phyloP scores from a whole-genome alignment of 805 yeast genomes.

The Ogataea neopini region DNA sequence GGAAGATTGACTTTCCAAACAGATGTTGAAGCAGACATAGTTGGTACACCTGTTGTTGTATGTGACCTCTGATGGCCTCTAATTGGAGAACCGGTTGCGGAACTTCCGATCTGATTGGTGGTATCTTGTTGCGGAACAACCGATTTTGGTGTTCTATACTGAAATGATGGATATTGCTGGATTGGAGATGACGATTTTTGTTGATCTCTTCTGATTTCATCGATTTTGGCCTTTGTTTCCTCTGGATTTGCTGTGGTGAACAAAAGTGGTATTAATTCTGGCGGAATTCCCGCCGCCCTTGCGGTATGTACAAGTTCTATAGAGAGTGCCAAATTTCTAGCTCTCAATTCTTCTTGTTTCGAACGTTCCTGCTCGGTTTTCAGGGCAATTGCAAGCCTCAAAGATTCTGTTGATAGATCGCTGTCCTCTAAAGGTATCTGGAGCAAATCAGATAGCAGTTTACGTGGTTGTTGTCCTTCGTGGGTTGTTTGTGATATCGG shows the following conservation, averaged over 20 bases:
- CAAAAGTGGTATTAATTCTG: conserved; percentile 29
- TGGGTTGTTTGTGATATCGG: neutral
- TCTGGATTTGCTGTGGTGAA: conserved; percentile 21
- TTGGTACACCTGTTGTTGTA: conserved; percentile 25
- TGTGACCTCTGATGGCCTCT: conserved; percentile 31
- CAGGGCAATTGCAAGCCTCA: conserved; percentile 38
- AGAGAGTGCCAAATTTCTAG: conserved; percentile 36
- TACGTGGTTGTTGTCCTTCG: neutral
- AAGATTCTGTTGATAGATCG: conserved; percentile 39
- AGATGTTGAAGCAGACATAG: conserved; percentile 32
- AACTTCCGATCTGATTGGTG: neutral
- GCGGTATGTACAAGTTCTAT: conserved; percentile 40
- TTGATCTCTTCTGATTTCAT: conserved; percentile 7
- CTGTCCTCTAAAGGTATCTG: conserved; percentile 19
- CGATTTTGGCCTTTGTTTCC: conserved; percentile 17
- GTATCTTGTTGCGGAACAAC: neutral
- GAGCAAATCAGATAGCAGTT: neutral
- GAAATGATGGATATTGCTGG: conserved; percentile 1
- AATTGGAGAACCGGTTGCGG: conserved; percentile 16
- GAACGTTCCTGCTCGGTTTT: conserved; percentile 46
- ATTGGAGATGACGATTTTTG: conserved; percentile 2
- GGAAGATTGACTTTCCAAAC: conserved; percentile 37
- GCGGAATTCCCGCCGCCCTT: conserved; percentile 22
- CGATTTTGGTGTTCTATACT: conserved; percentile 5
- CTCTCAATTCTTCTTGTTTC: conserved; percentile 38